Evolutionary conservation across 805 yeast genomes (phyloP), one percentile per base, ranked within the genome.

Genomic region (Kazachstania africana): DNA sequence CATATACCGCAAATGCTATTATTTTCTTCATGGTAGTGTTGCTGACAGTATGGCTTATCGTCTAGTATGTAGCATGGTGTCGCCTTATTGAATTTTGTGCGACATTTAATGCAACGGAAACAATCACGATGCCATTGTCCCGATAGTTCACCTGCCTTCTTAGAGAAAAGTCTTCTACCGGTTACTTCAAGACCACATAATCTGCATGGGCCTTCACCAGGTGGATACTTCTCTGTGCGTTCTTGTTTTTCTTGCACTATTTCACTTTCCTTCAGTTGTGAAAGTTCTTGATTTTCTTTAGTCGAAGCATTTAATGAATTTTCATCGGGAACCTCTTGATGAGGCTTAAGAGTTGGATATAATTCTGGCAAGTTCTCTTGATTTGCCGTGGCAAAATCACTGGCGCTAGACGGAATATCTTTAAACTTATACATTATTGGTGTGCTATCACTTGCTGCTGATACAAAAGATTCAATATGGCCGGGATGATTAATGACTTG

Each of bases 111-210:
- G 61, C 98, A 91, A 10, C 62, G 60, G 62, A 91, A 88, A 52
- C 98, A 91, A 12, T 65, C 57, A 24, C 93, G 66, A 51, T 91
- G 98, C 97, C 97, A 91, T 51, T 85, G 88, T 0, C 96, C 97
- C 1, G 83, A 70, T 28, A 80, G 59, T 47, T 77, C 85, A 3
- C 26, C 21, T 1, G 37, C 42, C 15, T 20, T 28, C 12, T 27
- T 26, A 10, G 24, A 16, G 19, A 27, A 26, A 5, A 6, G 27
- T 12, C 25, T 18, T 17, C 18, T 28, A 5, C 8, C 16, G 5
- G 26, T 39, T 19, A 87, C 75, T n/a, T 56, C 62, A 27, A 53
- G 37, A 4, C 57, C 53, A 59, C 97, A 88, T 22, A 68, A 64
- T 36, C 96, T 73, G 53, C 97, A 88, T 12, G 85, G 85, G 0